Base-by-base conservation (phyloP, 352 stramenopile species). In the Pseudoperonospora humuli region DNA sequence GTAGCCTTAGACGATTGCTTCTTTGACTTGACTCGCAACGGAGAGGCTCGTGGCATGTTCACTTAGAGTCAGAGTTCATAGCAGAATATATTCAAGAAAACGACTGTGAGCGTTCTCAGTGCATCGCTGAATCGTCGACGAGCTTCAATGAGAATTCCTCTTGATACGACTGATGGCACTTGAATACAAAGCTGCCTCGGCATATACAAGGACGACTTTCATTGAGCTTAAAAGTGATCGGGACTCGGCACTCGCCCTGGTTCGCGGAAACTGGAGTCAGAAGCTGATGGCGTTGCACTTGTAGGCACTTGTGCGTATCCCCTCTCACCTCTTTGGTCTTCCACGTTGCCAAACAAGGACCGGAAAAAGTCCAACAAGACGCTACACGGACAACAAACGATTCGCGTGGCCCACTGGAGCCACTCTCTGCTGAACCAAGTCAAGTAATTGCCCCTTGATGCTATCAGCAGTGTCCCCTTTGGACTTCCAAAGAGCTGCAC, bases 401-500 rank as follows among this genome's bases (percentile, higher is more conserved):
- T 51, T 45, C 65, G 39, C 25, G 64, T 64, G 25, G 47, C 66
- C 14, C 57, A 50, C 10, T 77, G 50, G 2, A 78, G 35, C 70
- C 69, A 84, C 14, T 64, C 50, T 2, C 26, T 43, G 21, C 52
- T 49, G 7, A 70, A n/a, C 57, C 44, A 74, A 14, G 52, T 55
- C 8, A 61, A 11, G 0, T 63, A 42, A 26, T 56, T 49, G 4
- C 44, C 46, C 2, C 32, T 39, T 10, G 42, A 39, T 8, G 44
- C 36, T 15, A 48, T 53, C 32, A 49, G 55, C 13, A 70, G 7
- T 9, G 25, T 11, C 21, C 56, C 50, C 45, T 74, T 86, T 26
- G 62, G 59, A 10, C 75, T 88, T 3, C 80, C 80, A 46, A 92
- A 85, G 39, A 92, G 70, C 70, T 92, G 80, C 28, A 92, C 77